Conservation (phyloP, 177 flowering plant species). For the Vitis hybrid region DNA sequence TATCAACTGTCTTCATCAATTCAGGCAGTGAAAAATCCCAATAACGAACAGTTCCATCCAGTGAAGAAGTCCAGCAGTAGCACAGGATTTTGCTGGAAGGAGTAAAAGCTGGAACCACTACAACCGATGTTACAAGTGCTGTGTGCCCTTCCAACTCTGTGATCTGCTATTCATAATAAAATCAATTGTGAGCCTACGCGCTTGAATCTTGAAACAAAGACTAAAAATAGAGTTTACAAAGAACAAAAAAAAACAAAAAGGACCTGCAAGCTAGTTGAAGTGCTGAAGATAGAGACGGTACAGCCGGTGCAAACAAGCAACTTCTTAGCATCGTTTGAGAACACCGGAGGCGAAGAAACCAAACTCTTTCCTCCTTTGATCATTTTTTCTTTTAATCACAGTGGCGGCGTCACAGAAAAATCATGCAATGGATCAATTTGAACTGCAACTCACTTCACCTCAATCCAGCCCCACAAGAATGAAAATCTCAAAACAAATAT, state of each 20-base stretch:
- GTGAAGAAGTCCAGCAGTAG: conserved; percentile 90
- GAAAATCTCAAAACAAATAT: no score
- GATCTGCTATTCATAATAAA: conserved; percentile 35
- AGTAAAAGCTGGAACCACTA: conserved; percentile 57
- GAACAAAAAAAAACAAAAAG: conserved; percentile 11
- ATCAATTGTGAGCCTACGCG: not conserved
- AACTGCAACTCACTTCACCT: no score
- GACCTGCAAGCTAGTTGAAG: conserved; percentile 73
- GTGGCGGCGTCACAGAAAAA: not conserved
- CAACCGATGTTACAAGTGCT: conserved; percentile 72
- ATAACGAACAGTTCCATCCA: conserved; percentile 87
- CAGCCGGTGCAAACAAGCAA: conserved; percentile 78
- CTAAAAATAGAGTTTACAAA: not conserved
- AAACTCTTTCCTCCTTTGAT: conserved; percentile 74
- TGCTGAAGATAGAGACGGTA: conserved; percentile 79
- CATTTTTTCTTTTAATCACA: conserved; percentile 30
- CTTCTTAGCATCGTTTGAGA: conserved; percentile 84
- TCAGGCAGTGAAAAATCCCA: conserved; percentile 91
- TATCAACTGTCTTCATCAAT: conserved; percentile 63
- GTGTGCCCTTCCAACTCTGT: conserved; percentile 79
- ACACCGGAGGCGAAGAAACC: conserved; percentile 71
- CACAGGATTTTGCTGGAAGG: conserved; percentile 49
- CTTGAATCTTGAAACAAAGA: not conserved
- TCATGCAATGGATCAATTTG: no score
- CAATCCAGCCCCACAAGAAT: no score